phyloP scores from a whole-genome alignment of 83 land plant genomes.

The Picea abies region DNA sequence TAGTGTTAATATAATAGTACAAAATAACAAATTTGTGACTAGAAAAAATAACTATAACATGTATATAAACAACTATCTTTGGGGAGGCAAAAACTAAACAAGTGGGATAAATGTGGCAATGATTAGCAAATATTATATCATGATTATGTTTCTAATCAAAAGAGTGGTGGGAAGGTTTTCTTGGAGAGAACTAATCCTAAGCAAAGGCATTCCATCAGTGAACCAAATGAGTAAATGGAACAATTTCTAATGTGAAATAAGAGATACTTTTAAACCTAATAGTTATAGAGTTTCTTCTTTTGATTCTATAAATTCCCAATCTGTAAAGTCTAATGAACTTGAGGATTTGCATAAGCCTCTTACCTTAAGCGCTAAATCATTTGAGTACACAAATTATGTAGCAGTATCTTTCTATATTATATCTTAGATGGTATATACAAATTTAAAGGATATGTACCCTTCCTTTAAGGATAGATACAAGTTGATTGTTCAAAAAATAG shows the following conservation, averaged over 20 bases:
- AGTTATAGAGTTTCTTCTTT: background rate
- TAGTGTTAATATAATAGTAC: too few species aligned
- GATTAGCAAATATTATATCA: constrained; percentile 25
- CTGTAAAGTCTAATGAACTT: background rate
- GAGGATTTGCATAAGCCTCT: constrained; percentile 14
- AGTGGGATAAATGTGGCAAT: constrained; percentile 45
- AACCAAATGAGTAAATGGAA: constrained; percentile 37
- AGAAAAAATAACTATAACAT: too few species aligned
- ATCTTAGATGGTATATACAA: constrained; percentile 9
- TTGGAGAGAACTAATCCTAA: constrained; percentile 30
- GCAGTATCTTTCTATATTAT: constrained; percentile 20
- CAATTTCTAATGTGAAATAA: constrained; percentile 30
- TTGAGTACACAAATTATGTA: constrained; percentile 14
- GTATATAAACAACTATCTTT: too few species aligned
- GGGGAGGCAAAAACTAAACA: constrained; percentile 26
- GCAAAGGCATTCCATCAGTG: constrained; percentile 59
- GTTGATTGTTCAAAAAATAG: constrained; percentile 29
- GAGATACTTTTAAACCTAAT: constrained; percentile 25
- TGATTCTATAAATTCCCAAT: background rate
- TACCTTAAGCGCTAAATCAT: background rate
- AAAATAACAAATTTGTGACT: too few species aligned
- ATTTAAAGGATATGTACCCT: constrained; percentile 24
- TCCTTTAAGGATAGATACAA: constrained; percentile 27
- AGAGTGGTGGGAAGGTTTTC: constrained; percentile 31
- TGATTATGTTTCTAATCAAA: constrained; percentile 23